phyloP scores from a whole-genome alignment of 179 eudicot genomes.

The Gypsophila paniculata region DNA sequence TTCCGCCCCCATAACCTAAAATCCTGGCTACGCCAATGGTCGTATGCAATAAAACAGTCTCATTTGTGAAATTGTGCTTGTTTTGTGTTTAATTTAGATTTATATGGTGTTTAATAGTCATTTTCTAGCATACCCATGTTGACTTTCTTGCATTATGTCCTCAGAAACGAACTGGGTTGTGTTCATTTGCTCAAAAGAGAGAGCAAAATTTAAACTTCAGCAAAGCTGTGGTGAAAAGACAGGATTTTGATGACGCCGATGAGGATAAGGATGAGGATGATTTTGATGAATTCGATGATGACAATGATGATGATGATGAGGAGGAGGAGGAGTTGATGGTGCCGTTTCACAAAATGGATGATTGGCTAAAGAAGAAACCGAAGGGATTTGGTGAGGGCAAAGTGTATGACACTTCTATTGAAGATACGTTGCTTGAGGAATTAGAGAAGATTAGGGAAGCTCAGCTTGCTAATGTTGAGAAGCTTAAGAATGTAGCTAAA shows the following conservation, averaged over 20 bases:
- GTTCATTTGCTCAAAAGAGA: constrained; percentile 39
- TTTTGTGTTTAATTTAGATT: not conserved
- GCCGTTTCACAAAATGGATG: constrained; percentile 38
- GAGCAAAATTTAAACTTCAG: constrained; percentile 20
- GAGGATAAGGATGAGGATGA: constrained; percentile 37
- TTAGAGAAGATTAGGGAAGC: constrained; percentile 65
- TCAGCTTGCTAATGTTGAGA: constrained; percentile 59
- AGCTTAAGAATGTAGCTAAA: constrained; percentile 50
- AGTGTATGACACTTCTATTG: constrained; percentile 78
- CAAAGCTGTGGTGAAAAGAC: constrained; percentile 19
- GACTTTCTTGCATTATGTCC: constrained; percentile 17
- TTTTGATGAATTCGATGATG: constrained; percentile 4
- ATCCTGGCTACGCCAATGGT: too few relatives aligned
- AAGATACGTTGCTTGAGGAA: constrained; percentile 72
- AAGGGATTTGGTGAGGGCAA: constrained; percentile 85
- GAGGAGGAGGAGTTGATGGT: constrained; percentile 23
- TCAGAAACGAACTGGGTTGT: constrained; percentile 36
- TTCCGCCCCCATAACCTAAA: too few relatives aligned
- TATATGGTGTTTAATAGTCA: not conserved
- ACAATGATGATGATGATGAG: constrained; percentile 14
- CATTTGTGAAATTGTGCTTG: too few relatives aligned
- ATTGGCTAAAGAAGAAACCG: constrained; percentile 59
- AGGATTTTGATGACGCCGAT: constrained; percentile 36
- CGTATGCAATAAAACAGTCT: too few relatives aligned
- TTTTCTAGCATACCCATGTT: constrained; percentile 1